phyloP scores from a whole-genome alignment of 805 yeast species.

The Candida yuanshanica region DNA sequence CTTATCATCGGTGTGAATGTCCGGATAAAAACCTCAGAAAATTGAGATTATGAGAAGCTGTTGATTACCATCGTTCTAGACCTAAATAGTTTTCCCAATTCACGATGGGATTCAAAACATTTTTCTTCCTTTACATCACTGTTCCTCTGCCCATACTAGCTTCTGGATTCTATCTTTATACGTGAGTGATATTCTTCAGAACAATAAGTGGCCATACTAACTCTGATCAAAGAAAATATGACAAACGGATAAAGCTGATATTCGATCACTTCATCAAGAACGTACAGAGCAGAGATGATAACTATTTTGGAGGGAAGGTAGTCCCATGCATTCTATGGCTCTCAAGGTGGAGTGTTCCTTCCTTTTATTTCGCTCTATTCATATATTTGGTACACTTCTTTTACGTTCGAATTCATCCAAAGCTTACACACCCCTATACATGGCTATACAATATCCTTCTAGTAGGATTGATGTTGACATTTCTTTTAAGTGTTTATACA shows the following conservation, averaged over 20 bases:
- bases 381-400: slow-evolving; percentile 11
- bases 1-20: no score
- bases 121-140: background rate
- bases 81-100: background rate
- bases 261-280: background rate
- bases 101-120: background rate
- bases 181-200: background rate
- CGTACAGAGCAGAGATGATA: background rate
- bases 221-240: background rate
- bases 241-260: background rate
- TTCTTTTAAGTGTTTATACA: slow-evolving; percentile 9
- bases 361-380: slow-evolving; percentile 12
- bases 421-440: slow-evolving; percentile 14
- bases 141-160: background rate
- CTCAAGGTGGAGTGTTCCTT: slow-evolving; percentile 17
- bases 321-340: background rate
- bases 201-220: background rate
- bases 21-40: no score
- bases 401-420: slow-evolving; percentile 9
- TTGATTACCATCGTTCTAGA: no score
- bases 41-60: no score
- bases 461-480: slow-evolving; percentile 3
- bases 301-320: background rate
- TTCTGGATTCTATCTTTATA: background rate
- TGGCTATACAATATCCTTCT: slow-evolving; percentile 12